Percentiles rank a stretch among this genome's conserved stretches.
Conservation (phyloP, 2,329 filamentous ascomycete genomes). For the Colletotrichum agaves region DNA sequence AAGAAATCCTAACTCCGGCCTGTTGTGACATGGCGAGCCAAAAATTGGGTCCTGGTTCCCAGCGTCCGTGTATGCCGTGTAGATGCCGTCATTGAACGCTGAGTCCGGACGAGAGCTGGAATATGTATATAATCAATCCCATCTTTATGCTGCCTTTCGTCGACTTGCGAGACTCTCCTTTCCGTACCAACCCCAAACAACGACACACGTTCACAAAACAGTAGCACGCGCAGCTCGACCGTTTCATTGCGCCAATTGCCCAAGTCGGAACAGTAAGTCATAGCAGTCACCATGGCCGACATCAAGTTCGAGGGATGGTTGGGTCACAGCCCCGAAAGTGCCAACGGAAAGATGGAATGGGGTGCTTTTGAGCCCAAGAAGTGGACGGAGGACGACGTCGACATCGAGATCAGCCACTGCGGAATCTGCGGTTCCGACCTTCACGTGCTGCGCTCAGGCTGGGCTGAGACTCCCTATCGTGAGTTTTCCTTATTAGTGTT, state of each 20-base stretch:
- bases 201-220: neutral
- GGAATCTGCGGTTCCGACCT: constrained; percentile 73
- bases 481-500: constrained; percentile 37
- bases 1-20: constrained; percentile 19
- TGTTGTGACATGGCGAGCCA: constrained; percentile 14
- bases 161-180: fast-evolving
- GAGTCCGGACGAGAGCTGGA: neutral
- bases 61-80: constrained; percentile 1
- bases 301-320: constrained; percentile 65
- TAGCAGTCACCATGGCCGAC: constrained; percentile 43
- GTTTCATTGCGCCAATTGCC: neutral
- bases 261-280: neutral
- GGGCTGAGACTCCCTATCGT: constrained; percentile 56
- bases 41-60: constrained; percentile 1
- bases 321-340: constrained; percentile 53
- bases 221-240: neutral
- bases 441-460: constrained; percentile 67
- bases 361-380: constrained; percentile 68
- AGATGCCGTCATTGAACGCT: constrained; percentile 32
- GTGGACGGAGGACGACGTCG: constrained; percentile 74
- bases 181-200: neutral
- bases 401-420: constrained; percentile 73
- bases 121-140: constrained; percentile 17
- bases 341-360: constrained; percentile 65
- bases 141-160: neutral